Base-by-base conservation (phyloP, 768 basidiomycete genomes). In the Amanita phalloides region DNA sequence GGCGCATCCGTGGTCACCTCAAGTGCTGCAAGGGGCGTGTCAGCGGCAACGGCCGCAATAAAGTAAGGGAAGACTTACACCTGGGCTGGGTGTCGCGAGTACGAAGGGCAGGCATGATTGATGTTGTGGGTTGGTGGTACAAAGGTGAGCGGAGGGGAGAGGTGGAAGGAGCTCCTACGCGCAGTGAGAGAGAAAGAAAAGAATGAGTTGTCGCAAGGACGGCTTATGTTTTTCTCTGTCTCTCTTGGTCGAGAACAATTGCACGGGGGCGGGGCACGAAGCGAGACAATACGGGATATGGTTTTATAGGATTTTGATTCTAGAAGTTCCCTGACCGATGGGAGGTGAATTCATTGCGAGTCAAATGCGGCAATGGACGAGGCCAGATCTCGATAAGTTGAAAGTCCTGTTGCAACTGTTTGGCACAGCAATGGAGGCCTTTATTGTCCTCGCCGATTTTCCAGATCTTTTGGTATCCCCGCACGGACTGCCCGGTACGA, bases 31-130 rank as follows among this genome's bases (percentile, higher is more conserved):
- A 54, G 46, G 38, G 50, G 52, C 33, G 41, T 43, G 49, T 33
- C 38, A 28, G 54, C 46, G 42, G 37, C 45, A 48, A 32, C 13
- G 44, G 32, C 20, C 26, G n/a, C 47, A 48, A 44, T 11, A 33
- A 36, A 54, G 11, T 11, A 14, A n/a, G 11, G 8, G 1, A 41
- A 28, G 32, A 69, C 72, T 62, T 58, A 74, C 74, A 66, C 67
- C 68, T 67, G 64, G 75, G 66, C 57, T 73, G 76, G 73, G 76
- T 82, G 73, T 86, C 83, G 73, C 82, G 83, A 65, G 84, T 86
- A 71, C 85, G 84, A 62, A 80, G 73, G 48, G 83, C 83, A 66
- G 85, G 85, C 85, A 87, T 87, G 75, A 77, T 80, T 60, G 62
- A 63, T 64, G 54, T 56, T 56, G n/a, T 49, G 36, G 35, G 64